Percentiles rank a stretch among this genome's conserved stretches.
phyloP scores from a whole-genome alignment of 2,329 filamentous ascomycete species.

The Paraphaeosphaeria sporulosa region DNA sequence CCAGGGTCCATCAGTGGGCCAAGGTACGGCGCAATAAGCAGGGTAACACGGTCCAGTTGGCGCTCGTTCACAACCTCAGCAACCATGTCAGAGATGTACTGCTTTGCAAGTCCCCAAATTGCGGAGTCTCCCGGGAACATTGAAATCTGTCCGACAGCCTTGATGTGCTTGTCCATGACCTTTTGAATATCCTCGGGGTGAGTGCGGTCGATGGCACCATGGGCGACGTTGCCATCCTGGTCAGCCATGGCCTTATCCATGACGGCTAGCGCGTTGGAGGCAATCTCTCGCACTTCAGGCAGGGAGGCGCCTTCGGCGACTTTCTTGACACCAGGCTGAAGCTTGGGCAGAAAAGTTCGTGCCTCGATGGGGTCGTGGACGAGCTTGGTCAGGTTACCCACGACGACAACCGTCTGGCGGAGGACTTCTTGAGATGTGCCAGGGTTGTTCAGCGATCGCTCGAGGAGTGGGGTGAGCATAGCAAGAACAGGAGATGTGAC shows the following conservation, averaged over 20 bases:
- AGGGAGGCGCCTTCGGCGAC: conserved; percentile 89
- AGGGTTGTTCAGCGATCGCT: conserved; percentile 91
- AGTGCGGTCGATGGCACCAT: conserved; percentile 67
- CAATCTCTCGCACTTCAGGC: conserved; percentile 92
- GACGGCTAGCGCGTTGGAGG: conserved; percentile 79
- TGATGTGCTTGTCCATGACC: conserved; percentile 77
- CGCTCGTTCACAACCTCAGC: conserved; percentile 88
- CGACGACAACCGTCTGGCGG: conserved; percentile 93
- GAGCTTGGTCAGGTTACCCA: conserved; percentile 97
- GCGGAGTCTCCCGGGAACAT: conserved; percentile 67
- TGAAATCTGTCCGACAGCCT: conserved; percentile 70
- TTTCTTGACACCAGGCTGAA: conserved; percentile 90
- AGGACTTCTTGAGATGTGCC: conserved; percentile 92
- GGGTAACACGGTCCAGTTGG: conserved; percentile 74
- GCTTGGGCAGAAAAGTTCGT: conserved; percentile 90
- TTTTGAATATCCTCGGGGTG: conserved; percentile 76
- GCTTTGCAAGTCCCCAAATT: conserved; percentile 71
- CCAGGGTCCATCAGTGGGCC: conserved; percentile 70
- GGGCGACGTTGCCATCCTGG: conserved; percentile 62
- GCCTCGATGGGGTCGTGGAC: conserved; percentile 97
- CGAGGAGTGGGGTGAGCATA: conserved; percentile 90
- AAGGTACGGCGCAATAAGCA: conserved; percentile 77
- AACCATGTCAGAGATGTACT: conserved; percentile 84
- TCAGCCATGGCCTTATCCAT: conserved; percentile 91
- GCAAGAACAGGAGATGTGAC: conserved; percentile 96